These are phyloP conservation scores for Pleurotus djamor DNA, from an alignment of 768 basidiomycete genomes.

Conservation along the genomic window DNA sequence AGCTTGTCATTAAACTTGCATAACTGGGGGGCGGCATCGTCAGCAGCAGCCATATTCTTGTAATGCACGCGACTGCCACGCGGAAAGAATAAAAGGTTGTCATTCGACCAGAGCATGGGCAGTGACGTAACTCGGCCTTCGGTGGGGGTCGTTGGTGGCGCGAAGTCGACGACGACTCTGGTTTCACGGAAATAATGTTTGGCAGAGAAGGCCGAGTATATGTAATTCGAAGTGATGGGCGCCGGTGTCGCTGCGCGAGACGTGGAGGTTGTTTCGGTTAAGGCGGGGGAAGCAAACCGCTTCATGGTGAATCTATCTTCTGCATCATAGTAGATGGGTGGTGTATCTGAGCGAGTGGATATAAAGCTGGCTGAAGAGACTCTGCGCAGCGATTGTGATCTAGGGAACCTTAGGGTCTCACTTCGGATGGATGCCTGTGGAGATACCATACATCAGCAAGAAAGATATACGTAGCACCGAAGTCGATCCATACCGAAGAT, in stretches of 20 bases:
- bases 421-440: neutral
- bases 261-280: neutral
- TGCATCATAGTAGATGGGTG: neutral
- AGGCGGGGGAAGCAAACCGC: neutral
- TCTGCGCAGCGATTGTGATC: neutral
- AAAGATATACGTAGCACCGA: neutral
- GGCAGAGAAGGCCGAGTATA: constrained; percentile 20
- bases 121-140: constrained; percentile 14
- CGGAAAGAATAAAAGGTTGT: constrained; percentile 45
- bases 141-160: constrained; percentile 18
- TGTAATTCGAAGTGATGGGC: constrained; percentile 6
- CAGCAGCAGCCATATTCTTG: constrained; percentile 39
- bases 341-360: neutral
- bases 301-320: neutral
- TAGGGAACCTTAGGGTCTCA: neutral
- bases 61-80: constrained; percentile 54
- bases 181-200: constrained; percentile 21
- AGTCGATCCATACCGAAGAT: neutral
- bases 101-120: constrained; percentile 39
- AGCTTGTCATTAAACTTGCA: constrained; percentile 45
- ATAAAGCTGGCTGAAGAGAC: neutral
- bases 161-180: constrained; percentile 20
- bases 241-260: constrained; percentile 1
- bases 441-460: neutral
- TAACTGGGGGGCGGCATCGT: constrained; percentile 43